These are phyloP conservation scores for Naegleria gruberi DNA, from an alignment of 208 protist genomes.

Conservation along the genomic window DNA sequence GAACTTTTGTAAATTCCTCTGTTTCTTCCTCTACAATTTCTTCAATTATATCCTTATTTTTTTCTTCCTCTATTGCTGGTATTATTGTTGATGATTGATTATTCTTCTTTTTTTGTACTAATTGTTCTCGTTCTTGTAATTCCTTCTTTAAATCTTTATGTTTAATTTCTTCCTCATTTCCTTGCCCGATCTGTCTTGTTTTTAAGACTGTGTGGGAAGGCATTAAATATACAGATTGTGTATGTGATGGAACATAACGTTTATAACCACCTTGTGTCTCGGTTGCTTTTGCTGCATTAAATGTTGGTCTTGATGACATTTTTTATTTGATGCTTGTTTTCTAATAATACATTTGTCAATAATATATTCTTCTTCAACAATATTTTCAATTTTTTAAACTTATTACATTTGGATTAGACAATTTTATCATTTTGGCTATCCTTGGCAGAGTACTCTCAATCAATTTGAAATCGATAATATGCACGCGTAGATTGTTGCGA, in stretches of 20 bases:
- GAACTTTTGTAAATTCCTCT: background rate
- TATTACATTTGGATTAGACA: no score
- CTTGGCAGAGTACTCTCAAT: no score
- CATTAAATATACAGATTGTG: slow-evolving; percentile 7
- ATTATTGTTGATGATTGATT: background rate
- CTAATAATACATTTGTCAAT: background rate
- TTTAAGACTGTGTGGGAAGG: slow-evolving; percentile 26
- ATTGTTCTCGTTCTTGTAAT: background rate
- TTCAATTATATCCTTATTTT: background rate
- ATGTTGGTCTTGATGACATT: slow-evolving; percentile 35
- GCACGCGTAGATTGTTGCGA: no score
- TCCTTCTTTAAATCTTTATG: slow-evolving; percentile 8
- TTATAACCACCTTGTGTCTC: slow-evolving; percentile 24
- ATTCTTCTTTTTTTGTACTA: background rate
- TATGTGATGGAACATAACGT: slow-evolving; percentile 8
- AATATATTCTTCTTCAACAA: background rate
- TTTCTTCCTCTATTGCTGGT: background rate
- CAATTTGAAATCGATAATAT: no score
- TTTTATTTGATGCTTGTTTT: background rate
- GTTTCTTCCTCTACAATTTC: background rate
- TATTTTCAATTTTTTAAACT: no score
- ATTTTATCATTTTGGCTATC: no score
- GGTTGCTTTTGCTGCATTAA: background rate
- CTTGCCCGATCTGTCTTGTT: slow-evolving; percentile 23
- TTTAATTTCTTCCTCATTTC: slow-evolving; percentile 6